Base-by-base conservation (phyloP, 352 stramenopile genomes). In the Phytophthora rubi region DNA sequence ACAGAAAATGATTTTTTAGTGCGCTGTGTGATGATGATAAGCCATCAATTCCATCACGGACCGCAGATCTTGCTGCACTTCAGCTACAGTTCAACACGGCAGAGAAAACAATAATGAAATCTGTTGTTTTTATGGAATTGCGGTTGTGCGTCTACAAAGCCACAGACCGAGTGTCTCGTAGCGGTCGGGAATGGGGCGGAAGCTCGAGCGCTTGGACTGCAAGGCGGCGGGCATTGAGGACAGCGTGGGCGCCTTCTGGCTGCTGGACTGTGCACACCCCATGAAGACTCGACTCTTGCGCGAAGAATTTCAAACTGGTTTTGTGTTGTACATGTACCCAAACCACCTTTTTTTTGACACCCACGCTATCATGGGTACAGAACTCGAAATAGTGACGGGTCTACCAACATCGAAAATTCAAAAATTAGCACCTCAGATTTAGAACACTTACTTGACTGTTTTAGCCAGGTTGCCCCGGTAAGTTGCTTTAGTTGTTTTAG, bases 121-220 rank as follows among this genome's bases (percentile, higher is more conserved):
- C 6, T 44, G 37, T 15, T 44, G 18, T 44, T 44, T 7, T 44
- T 13, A 44, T 16, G 37, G 37, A 44, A 44, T 44, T 6, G 35
- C 37, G 6, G 37, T 15, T 44, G 37, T 15, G 16, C 37, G 35
- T n/a, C 35, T 44, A 44, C 35, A 37, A n/a, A 39, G 15, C 26
- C 21, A 53, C 71, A 6, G 47, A 88, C 81, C 77, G 15, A 4
- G 42, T 48, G 82, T 88, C 62, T 90, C 82, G 66, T 88, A 90
- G 65, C 77, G 76, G 70, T 90, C 82, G 0, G 75, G 77, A 30
- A 89, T 87, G 10, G 73, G 66, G 0, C 73, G 65, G 71, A 89
- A 89, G 37, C 21, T 67, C 2, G 61, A 58, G 49, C 68, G 68
- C 42, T 71, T 71, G 48, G 39, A 5, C 26, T 33, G 44, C 8